These are phyloP conservation scores for Paracorniculantispora psalliotae DNA, from an alignment of 2,329 filamentous ascomycete species.

Conservation along the genomic window DNA sequence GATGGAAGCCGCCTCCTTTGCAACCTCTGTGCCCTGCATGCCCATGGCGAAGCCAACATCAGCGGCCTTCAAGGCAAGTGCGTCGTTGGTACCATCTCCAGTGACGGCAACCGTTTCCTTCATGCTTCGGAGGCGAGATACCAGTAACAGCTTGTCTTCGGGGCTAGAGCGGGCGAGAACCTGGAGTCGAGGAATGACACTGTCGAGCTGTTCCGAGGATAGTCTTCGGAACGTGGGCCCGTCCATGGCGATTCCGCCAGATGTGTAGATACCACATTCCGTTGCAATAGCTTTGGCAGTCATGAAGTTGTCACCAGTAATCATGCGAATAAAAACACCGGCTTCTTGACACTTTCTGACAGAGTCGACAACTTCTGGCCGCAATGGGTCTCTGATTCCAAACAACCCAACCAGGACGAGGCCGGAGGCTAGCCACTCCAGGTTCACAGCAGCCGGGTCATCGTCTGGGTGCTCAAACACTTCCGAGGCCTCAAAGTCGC, in stretches of 20 bases:
- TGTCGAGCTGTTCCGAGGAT: constrained; percentile 42
- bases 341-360: constrained; percentile 58
- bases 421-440: constrained; percentile 30
- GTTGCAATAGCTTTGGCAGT: constrained; percentile 41
- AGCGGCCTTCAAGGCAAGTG: constrained; percentile 59
- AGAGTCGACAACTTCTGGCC: constrained; percentile 56
- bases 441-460: constrained; percentile 29
- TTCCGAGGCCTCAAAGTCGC: constrained; percentile 50
- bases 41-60: constrained; percentile 67
- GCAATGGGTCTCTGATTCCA: constrained; percentile 64
- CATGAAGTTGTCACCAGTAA: constrained; percentile 47
- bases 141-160: constrained; percentile 63
- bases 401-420: constrained; percentile 44
- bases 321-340: constrained; percentile 62
- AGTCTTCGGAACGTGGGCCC: constrained; percentile 52
- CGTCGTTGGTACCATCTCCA: constrained; percentile 63
- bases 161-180: constrained; percentile 65
- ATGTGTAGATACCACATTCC: constrained; percentile 63
- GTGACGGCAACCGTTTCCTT: constrained; percentile 64
- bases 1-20: constrained; percentile 57
- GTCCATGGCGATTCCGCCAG: constrained; percentile 55
- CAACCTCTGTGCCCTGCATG: constrained; percentile 59
- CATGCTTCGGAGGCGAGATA: constrained; percentile 58
- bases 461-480: constrained; percentile 22
- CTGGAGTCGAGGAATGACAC: constrained; percentile 57